Conservation (phyloP, 2,329 filamentous ascomycete genomes). For the Penicillium sclerotigenum region DNA sequence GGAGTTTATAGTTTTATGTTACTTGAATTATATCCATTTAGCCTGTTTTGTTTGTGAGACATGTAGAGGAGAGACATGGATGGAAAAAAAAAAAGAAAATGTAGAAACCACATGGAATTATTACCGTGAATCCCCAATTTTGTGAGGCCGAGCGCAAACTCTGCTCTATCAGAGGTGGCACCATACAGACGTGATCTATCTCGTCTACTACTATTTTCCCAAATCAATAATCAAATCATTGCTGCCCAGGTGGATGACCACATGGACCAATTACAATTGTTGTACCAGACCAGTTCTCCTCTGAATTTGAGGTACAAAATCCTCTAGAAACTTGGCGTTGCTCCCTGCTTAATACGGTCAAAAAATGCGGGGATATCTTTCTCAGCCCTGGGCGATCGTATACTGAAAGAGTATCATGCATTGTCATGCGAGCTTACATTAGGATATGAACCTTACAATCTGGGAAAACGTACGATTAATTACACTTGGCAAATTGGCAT, state of each 20-base stretch:
- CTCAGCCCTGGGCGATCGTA: conserved; percentile 1
- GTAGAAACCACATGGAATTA: neutral
- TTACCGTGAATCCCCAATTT: neutral
- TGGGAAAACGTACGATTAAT: neutral
- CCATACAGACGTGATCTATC: no score
- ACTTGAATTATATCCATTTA: neutral
- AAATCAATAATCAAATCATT: no score
- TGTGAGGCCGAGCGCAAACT: neutral
- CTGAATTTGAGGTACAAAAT: neutral
- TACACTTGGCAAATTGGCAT: neutral
- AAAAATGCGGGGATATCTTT: neutral
- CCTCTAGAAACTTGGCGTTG: neutral
- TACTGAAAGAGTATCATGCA: neutral
- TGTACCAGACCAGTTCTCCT: neutral
- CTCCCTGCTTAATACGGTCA: neutral
- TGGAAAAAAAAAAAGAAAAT: neutral
- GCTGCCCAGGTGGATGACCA: no score
- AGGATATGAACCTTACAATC: neutral
- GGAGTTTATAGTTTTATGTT: neutral
- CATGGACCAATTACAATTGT: neutral
- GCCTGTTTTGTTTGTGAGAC: neutral
- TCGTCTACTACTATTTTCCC: no score
- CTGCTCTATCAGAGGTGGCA: neutral
- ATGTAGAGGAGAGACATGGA: neutral
- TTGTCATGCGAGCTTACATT: neutral